Evolutionary conservation across 768 basidiomycete species (phyloP), one percentile per base, ranked within the genome.

Genomic region (Mycena haematopus): DNA sequence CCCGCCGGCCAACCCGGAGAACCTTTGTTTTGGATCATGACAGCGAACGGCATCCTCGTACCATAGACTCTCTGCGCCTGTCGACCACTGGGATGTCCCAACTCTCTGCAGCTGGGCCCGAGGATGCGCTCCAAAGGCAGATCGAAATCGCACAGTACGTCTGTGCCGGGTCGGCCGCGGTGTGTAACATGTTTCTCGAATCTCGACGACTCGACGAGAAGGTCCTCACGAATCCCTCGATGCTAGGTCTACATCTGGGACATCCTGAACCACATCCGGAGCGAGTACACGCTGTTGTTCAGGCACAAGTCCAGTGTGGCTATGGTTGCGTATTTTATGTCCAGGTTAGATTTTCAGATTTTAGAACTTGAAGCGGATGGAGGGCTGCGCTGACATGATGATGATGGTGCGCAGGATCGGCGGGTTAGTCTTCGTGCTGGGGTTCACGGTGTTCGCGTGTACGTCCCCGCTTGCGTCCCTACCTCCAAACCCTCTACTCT

Each of bases 231-330:
- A 25, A 21, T 57, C 6, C 15, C 27, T 31, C 29, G 4, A 5
- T 31, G 29, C 5, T 29, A 75, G 73, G 60, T 68, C 22, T 58
- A 72, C n/a, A 52, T 72, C 8, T 76, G 74, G 75, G 75, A 76
- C 46, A 65, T 75, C 22, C 35, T 74, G n/a, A 58, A 58, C 35
- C 71, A 74, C 56, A 14, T 74, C 11, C 38, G 56, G 14, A 58
- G 51, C 13, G 73, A 75, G 42, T 72, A 66, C 25, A 66, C 55
- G 47, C 56, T 75, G 22, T 45, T 76, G 1, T 66, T 65, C 36
- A 57, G 59, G 42, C 54, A 65, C 47, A 60, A 55, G n/a, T 45
- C 70, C n/a, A 47, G 49, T 17, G 13, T 65, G 46, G 62, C 69
- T 1, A 72, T 67, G 0, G 29, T 70, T n/a, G 69, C 65, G 9